Conservation (phyloP, 495 filamentous ascomycete species). For the Echria macrotheca region DNA sequence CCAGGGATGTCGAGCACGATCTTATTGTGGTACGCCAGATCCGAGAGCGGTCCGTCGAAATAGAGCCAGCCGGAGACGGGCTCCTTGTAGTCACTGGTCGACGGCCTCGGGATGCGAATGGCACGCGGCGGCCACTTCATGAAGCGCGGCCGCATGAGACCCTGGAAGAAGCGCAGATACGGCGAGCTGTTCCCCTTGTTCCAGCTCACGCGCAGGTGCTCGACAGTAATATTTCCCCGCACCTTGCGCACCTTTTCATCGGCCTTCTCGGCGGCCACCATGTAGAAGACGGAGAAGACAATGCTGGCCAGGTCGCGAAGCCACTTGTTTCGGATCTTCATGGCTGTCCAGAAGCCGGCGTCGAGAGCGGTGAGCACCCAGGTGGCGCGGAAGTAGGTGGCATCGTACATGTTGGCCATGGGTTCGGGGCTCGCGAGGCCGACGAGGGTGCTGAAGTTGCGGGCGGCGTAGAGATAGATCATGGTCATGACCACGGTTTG, state of each 20-base stretch:
- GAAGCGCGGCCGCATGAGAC: constrained; percentile 67
- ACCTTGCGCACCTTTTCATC: constrained; percentile 97
- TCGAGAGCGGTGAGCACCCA: constrained; percentile 94
- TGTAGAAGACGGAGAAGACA: constrained; percentile 79
- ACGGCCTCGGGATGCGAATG: constrained; percentile 76
- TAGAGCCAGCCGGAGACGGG: constrained; percentile 88
- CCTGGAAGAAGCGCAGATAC: constrained; percentile 65
- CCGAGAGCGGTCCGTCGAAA: constrained; percentile 79
- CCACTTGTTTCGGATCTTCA: constrained; percentile 81
- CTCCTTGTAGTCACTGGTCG: constrained; percentile 70
- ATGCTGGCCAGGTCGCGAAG: constrained; percentile 75
- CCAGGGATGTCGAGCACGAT: constrained; percentile 90
- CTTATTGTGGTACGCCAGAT: constrained; percentile 68
- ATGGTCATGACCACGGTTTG: constrained; percentile 83
- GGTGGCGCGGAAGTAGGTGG: constrained; percentile 95
- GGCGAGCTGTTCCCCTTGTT: constrained; percentile 79
- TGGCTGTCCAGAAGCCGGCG: constrained; percentile 97
- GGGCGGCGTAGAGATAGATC: constrained; percentile 83
- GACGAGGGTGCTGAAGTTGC: constrained; percentile 89
- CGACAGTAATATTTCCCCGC: constrained; percentile 75
- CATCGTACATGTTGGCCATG: constrained; percentile 86
- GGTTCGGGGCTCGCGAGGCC: constrained; percentile 91
- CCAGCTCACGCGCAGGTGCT: constrained; percentile 91
- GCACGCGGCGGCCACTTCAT: constrained; percentile 73
- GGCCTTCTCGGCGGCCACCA: constrained; percentile 86